Base-by-base conservation (phyloP, 352 stramenopile species). In the Pythium apleroticum region DNA sequence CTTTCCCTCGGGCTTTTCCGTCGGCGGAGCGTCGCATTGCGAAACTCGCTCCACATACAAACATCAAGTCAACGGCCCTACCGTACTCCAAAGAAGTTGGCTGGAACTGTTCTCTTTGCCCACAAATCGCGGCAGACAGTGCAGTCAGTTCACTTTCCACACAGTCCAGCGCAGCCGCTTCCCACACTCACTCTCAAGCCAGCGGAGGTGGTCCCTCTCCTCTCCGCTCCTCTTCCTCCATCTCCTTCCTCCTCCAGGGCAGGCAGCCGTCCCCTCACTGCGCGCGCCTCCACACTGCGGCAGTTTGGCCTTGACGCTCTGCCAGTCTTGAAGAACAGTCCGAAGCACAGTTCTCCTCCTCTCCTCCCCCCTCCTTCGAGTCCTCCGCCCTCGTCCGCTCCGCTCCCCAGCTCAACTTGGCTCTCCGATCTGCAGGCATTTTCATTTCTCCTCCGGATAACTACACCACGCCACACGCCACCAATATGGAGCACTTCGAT, bases 401-500 rank as follows among this genome's bases (percentile, higher is more conserved):
- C 33, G 33, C 33, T 39, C 33, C 33, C 33, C 11, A 39, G 33
- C 33, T 39, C 33, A 17, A 39, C 25, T 55, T 14, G 30, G 8
- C 19, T 28, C 52, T 37, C 31, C 52, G 27, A 9, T 59, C 52
- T 6, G 7, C 33, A n/a, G 12, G 49, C 49, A 33, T 39, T 55
- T 37, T 19, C 52, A 45, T 35, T 41, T 35, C 28, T 58, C 52
- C 52, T 66, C 50, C 17, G 39, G 31, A 31, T 53, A 57, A 60
- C 50, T 48, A 31, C 45, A 30, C 25, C 60, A 41, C 53, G 14
- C 22, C 28, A 50, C 48, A 5, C 7, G 14, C 11, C 46, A 57
- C 22, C 6, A 76, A 63, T n/a, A 81, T 82, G 72, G 75, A 84
- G 60, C 73, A 78, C 30, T 69, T 72, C 11, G 63, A 72, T 12